A percentile compares a stretch with the other conserved stretches of the same genome.
phyloP scores from a whole-genome alignment of 2,329 filamentous ascomycete genomes.

The Hymenoscyphus fraxineus region DNA sequence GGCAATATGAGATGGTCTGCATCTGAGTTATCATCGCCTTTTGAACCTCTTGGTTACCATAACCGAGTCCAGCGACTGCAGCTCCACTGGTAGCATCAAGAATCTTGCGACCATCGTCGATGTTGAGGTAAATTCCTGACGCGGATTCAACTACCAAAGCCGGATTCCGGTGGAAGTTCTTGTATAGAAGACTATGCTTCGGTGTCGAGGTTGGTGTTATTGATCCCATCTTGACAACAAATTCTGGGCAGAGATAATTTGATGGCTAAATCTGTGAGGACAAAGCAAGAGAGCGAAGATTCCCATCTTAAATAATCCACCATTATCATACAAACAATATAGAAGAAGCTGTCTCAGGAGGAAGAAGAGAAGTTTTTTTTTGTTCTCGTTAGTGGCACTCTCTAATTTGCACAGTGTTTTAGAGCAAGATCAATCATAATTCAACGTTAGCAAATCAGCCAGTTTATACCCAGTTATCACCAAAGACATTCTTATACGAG shows the following conservation, averaged over 20 bases:
- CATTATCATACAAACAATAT: background rate
- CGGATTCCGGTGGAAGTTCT: background rate
- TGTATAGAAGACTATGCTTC: background rate
- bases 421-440: background rate
- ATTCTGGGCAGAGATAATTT: background rate
- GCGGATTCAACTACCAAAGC: constrained; percentile 9
- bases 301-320: background rate
- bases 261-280: background rate
- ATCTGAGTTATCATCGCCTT: constrained; percentile 45
- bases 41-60: constrained; percentile 55
- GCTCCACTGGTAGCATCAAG: constrained; percentile 70
- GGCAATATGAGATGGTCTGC: constrained; percentile 10
- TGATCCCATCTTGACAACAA: background rate
- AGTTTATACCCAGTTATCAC: background rate
- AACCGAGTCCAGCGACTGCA: constrained; percentile 66
- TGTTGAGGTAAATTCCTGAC: constrained; percentile 10
- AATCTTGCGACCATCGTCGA: constrained; percentile 47
- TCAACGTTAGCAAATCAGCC: background rate
- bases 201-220: background rate
- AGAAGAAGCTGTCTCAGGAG: background rate
- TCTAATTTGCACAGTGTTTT: background rate
- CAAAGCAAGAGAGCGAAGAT: background rate
- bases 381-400: background rate
- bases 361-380: background rate
- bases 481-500: background rate